Evolutionary conservation across 2,329 filamentous ascomycete species (phyloP).

Genomic region (Exutisphaerella laricina): DNA sequence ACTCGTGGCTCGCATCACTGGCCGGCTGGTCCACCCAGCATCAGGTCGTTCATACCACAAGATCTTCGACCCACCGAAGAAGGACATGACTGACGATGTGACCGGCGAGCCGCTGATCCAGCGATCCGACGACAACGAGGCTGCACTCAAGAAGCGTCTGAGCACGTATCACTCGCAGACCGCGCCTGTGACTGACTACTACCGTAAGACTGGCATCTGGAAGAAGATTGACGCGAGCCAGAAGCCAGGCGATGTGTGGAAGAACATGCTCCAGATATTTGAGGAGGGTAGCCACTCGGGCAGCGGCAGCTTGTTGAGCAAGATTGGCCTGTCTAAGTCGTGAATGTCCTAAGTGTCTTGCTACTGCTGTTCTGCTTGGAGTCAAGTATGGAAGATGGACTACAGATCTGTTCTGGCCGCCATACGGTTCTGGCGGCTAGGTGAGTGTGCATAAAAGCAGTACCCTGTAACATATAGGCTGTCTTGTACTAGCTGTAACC

Average conservation of each 20-base stretch:
- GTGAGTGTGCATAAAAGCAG: constrained; percentile 21
- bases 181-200: constrained; percentile 86
- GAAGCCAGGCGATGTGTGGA: constrained; percentile 93
- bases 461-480: constrained; percentile 23
- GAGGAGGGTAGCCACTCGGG: constrained; percentile 41
- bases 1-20: constrained; percentile 92
- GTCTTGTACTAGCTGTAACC: constrained; percentile 19
- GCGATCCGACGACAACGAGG: constrained; percentile 94
- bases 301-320: constrained; percentile 45
- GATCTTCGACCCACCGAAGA: constrained; percentile 97
- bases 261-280: constrained; percentile 81
- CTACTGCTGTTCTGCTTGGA: background rate
- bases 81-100: constrained; percentile 88
- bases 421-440: constrained; percentile 1
- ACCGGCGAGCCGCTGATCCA: constrained; percentile 96
- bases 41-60: constrained; percentile 97
- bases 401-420: constrained; percentile 2
- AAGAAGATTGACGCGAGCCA: constrained; percentile 91
- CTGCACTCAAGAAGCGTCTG: constrained; percentile 90
- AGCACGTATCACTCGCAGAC: constrained; percentile 93
- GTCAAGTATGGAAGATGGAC: background rate
- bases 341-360: constrained; percentile 10
- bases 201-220: constrained; percentile 98
- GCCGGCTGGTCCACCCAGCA: constrained; percentile 89
- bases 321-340: constrained; percentile 44